phyloP scores from a whole-genome alignment of 2,329 filamentous ascomycete species.

The Phoma herbarum region DNA sequence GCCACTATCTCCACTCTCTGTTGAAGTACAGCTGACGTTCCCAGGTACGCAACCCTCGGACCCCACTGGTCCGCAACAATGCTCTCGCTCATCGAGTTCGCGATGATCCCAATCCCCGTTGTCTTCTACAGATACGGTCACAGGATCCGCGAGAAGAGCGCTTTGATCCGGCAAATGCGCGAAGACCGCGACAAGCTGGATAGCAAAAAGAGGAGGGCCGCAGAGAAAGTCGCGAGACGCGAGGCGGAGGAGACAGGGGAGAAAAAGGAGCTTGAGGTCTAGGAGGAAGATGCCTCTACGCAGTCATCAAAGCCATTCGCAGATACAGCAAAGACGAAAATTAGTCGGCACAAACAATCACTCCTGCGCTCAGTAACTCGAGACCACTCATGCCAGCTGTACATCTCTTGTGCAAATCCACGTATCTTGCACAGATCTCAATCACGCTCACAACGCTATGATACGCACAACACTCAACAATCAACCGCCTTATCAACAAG shows the following conservation, averaged over 20 bases:
- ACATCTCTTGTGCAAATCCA: no score
- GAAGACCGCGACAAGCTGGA: conserved; percentile 55
- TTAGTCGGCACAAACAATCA: neutral
- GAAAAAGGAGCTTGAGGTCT: conserved; percentile 25
- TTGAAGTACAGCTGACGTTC: conserved; percentile 5
- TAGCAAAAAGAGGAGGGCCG: conserved; percentile 49
- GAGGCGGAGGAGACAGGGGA: conserved; percentile 26
- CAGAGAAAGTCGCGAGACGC: conserved; percentile 55
- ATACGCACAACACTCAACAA: no score
- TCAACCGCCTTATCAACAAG: no score
- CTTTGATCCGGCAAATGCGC: conserved; percentile 60
- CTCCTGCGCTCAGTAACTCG: no score
- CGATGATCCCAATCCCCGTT: conserved; percentile 80
- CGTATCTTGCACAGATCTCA: no score
- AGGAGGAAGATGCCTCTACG: neutral
- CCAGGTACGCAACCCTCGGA: conserved; percentile 68
- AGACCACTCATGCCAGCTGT: no score
- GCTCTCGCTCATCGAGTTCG: conserved; percentile 75
- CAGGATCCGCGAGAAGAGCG: conserved; percentile 64
- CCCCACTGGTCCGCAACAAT: conserved; percentile 83
- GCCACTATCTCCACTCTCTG: no score
- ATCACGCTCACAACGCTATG: no score
- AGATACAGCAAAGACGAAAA: neutral
- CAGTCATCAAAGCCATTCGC: neutral
- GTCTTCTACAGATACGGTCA: conserved; percentile 74